Evolutionary conservation across 139 green algal species (phyloP).

Genomic region (Mesostigma viride): DNA sequence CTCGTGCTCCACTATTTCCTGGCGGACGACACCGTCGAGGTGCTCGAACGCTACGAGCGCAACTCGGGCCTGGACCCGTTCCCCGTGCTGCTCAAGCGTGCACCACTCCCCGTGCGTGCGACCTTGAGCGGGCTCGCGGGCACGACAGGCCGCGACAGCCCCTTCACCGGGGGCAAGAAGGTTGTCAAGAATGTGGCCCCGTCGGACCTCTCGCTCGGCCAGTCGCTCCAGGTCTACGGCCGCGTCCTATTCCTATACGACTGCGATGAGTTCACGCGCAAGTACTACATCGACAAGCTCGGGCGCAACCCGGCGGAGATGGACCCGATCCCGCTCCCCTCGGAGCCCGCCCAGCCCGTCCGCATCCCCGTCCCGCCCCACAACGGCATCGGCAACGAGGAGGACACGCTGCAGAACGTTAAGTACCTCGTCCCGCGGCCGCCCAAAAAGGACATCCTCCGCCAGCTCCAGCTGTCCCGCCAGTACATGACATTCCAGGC

Average conservation of each 20-base stretch:
- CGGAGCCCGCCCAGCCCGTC: no score
- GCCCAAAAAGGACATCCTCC: no score
- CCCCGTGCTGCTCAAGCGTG: slow-evolving; percentile 68
- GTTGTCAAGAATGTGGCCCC: no score
- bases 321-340: no score
- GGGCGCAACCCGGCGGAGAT: no score
- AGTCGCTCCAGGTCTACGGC: slow-evolving; percentile 56
- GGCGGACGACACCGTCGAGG: slow-evolving; percentile 81
- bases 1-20: slow-evolving; percentile 84
- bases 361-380: slow-evolving; percentile 40
- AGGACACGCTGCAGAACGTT: slow-evolving; percentile 31
- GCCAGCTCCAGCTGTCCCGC: no score
- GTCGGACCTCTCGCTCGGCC: slow-evolving; percentile 66
- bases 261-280: slow-evolving; percentile 71
- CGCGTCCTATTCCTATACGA: slow-evolving; percentile 64
- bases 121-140: no score
- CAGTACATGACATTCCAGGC: no score
- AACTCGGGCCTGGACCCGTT: slow-evolving; percentile 74
- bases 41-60: slow-evolving; percentile 64
- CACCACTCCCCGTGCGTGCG: slow-evolving; percentile 61
- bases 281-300: slow-evolving; percentile 51
- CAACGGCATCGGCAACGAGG: slow-evolving; percentile 25
- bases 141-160: no score
- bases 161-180: no score
- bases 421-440: slow-evolving; percentile 33